These are phyloP conservation scores for Auriscalpium microsporum DNA, from an alignment of 768 basidiomycete species.

Conservation along the genomic window DNA sequence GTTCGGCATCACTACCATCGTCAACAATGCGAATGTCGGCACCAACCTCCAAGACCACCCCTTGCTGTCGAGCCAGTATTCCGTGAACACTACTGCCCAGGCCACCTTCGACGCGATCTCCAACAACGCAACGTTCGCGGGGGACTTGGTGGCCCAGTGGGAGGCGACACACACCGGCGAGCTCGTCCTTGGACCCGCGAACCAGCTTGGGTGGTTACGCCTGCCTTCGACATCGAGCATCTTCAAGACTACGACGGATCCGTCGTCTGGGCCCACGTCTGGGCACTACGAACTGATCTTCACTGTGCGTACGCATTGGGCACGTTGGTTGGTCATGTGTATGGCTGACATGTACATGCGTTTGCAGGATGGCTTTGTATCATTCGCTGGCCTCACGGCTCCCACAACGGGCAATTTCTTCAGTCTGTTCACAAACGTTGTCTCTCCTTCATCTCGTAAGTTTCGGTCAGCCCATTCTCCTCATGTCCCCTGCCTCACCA, in stretches of 20 bases:
- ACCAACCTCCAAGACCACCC: slow-evolving; percentile 1
- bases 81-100: not conserved
- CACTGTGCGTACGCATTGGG: not conserved
- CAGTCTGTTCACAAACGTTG: slow-evolving; percentile 4
- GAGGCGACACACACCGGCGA: not conserved
- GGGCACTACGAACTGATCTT: slow-evolving; percentile 4
- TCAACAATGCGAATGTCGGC: not conserved
- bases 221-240: not conserved
- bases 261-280: not conserved
- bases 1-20: not conserved
- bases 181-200: not conserved
- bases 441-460: slow-evolving; percentile 9
- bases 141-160: not conserved
- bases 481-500: not conserved
- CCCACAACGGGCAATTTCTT: slow-evolving; percentile 2
- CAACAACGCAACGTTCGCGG: not conserved
- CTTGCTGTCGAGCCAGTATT: not conserved
- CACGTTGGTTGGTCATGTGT: not conserved
- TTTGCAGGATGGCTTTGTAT: slow-evolving; percentile 2
- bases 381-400: not conserved
- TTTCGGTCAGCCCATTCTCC: not conserved
- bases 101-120: slow-evolving; percentile 1
- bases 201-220: slow-evolving; percentile 4
- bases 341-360: not conserved
- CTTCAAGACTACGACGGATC: not conserved